phyloP scores from a whole-genome alignment of 495 filamentous ascomycete species.

The Xylaria acuta region DNA sequence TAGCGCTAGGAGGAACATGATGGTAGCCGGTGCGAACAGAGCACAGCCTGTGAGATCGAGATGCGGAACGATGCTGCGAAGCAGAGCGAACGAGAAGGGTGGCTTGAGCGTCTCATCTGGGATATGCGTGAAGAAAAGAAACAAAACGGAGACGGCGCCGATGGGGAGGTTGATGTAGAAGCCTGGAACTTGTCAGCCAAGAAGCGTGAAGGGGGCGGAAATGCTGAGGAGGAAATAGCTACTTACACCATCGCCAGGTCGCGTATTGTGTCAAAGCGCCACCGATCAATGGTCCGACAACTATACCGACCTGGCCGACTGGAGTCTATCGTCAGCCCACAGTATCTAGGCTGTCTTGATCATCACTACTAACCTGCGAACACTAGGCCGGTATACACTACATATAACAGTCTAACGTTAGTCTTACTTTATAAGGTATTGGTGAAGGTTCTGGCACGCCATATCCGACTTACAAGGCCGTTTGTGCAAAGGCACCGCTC shows the following conservation, averaged over 20 bases:
- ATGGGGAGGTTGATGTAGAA: conserved; percentile 52
- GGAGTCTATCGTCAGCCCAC: not conserved
- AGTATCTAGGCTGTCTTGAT: not conserved
- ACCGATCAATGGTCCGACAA: conserved; percentile 59
- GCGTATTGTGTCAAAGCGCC: conserved; percentile 64
- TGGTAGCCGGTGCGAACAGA: conserved; percentile 49
- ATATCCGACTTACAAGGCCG: conserved; percentile 41
- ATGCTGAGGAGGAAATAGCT: conserved; percentile 62
- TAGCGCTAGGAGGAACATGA: conserved; percentile 52
- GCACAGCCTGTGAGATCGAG: conserved; percentile 51
- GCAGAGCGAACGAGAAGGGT: conserved; percentile 38
- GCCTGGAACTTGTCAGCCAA: conserved; percentile 53
- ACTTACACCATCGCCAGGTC: conserved; percentile 50
- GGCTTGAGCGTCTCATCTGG: conserved; percentile 26
- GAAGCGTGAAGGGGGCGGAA: conserved; percentile 40
- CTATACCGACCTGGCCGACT: conserved; percentile 31
- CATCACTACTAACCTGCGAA: not conserved
- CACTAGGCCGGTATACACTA: not conserved
- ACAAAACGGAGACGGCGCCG: conserved; percentile 38
- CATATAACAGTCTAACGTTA: conserved; percentile 30
- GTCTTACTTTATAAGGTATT: conserved; percentile 32
- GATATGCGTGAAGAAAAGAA: conserved; percentile 33
- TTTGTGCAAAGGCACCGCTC: conserved; percentile 45
- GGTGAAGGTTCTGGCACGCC: conserved; percentile 44
- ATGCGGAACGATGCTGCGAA: conserved; percentile 31